A percentile compares a stretch with the other conserved stretches of the same genome.
phyloP scores from a whole-genome alignment of 257 asterid genomes.

The Marsdenia floribunda region DNA sequence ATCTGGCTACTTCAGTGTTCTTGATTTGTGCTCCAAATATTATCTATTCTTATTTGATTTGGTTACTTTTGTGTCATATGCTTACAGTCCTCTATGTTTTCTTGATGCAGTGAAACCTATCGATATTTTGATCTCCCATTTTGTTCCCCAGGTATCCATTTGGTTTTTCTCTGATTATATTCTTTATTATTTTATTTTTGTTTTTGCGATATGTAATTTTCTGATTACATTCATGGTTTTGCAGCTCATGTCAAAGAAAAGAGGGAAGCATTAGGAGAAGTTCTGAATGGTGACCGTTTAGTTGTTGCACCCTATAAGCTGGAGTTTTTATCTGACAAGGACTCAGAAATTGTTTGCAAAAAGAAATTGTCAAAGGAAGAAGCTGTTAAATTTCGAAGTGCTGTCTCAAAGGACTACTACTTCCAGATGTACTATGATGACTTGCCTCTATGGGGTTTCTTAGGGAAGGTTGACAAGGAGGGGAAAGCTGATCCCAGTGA shows the following conservation, averaged over 20 bases:
- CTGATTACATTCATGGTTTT: not conserved
- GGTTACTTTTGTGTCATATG: not conserved
- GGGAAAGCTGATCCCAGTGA: conserved; percentile 30
- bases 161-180: not conserved
- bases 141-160: conserved; percentile 38
- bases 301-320: conserved; percentile 37
- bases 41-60: not conserved
- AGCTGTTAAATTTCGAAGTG: conserved; percentile 30
- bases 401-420: conserved; percentile 37
- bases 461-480: conserved; percentile 38
- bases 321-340: conserved; percentile 30
- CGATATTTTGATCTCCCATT: conserved; percentile 53
- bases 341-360: conserved; percentile 35
- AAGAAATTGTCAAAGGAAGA: conserved; percentile 31
- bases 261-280: conserved; percentile 43
- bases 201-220: not conserved
- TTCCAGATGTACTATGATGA: conserved; percentile 44
- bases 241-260: conserved; percentile 35
- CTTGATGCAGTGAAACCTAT: conserved; percentile 40
- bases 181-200: not conserved
- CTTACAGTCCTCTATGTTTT: not conserved
- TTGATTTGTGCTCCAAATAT: not conserved
- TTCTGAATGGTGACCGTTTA: conserved; percentile 41
- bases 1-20: not conserved
- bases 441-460: conserved; percentile 39